These are phyloP conservation scores for Globisporangium viniferum DNA, from an alignment of 352 stramenopile species.

Conservation along the genomic window DNA sequence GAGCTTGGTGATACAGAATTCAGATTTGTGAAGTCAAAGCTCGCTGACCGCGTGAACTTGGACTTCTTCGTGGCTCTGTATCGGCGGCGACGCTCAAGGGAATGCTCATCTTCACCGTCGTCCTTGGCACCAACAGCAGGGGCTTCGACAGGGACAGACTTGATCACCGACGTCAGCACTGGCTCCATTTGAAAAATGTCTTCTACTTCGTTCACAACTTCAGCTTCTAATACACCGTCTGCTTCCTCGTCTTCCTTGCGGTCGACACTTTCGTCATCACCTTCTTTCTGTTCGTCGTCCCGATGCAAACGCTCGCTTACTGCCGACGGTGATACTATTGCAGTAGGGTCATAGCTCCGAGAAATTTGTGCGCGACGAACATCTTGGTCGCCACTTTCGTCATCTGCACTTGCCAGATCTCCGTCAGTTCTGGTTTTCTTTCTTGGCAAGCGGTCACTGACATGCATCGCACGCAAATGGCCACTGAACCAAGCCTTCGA, in stretches of 20 bases:
- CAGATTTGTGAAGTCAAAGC: conserved; percentile 69
- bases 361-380: not conserved
- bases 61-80: conserved; percentile 29
- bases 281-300: not conserved
- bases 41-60: conserved; percentile 68
- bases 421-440: conserved; percentile 43
- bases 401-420: conserved; percentile 8
- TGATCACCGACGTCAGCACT: conserved; percentile 8
- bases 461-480: conserved; percentile 68
- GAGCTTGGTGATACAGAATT: conserved; percentile 19
- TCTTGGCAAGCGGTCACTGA: conserved; percentile 50
- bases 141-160: conserved; percentile 6
- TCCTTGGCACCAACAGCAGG: not conserved
- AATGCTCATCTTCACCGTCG: not conserved
- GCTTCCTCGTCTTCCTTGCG: conserved; percentile 18
- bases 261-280: not conserved
- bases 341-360: not conserved
- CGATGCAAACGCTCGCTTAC: not conserved
- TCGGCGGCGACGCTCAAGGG: conserved; percentile 3
- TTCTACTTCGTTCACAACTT: conserved; percentile 23
- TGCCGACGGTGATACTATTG: not conserved
- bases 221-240: conserved; percentile 20
- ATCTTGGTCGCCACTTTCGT: conserved; percentile 12
- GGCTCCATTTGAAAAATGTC: conserved; percentile 17
- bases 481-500: conserved; percentile 62